phyloP scores from a whole-genome alignment of 768 basidiomycete species.

The Cyclocybe cylindracea region DNA sequence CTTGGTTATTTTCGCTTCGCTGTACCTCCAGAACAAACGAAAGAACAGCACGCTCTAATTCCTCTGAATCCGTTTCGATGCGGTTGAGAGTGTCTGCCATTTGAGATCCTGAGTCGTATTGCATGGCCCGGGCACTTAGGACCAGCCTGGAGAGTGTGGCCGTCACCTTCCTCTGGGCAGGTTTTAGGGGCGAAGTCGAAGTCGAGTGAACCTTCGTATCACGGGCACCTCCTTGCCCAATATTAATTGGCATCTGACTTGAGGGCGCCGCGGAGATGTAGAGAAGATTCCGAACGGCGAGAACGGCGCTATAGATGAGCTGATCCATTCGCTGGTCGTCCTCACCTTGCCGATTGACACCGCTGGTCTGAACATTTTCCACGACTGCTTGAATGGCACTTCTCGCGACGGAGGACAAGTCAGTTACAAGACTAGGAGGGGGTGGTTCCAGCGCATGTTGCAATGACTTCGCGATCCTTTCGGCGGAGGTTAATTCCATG shows the following conservation, averaged over 20 bases:
- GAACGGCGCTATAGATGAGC: conserved; percentile 61
- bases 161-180: conserved; percentile 82
- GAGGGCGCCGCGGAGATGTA: conserved; percentile 63
- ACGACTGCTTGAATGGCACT: conserved; percentile 64
- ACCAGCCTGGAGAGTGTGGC: conserved; percentile 89
- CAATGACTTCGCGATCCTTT: conserved; percentile 65
- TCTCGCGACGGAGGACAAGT: conserved; percentile 60
- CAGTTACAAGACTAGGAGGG: conserved; percentile 57
- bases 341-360: conserved; percentile 46
- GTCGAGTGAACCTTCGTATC: conserved; percentile 43
- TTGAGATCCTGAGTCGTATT: conserved; percentile 72
- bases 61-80: conserved; percentile 75
- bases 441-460: conserved; percentile 61
- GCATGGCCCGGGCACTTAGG: conserved; percentile 86
- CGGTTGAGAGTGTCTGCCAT: conserved; percentile 64
- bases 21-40: conserved; percentile 75
- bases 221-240: conserved; percentile 51
- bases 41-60: conserved; percentile 70
- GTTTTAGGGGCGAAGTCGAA: conserved; percentile 67
- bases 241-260: conserved; percentile 58
- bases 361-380: conserved; percentile 53
- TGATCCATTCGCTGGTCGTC: conserved; percentile 62
- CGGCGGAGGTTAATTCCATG: conserved; percentile 62
- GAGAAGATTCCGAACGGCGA: conserved; percentile 78
- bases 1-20: conserved; percentile 43